phyloP scores from a whole-genome alignment of 345 rosid genomes.

The Isatis tinctoria region DNA sequence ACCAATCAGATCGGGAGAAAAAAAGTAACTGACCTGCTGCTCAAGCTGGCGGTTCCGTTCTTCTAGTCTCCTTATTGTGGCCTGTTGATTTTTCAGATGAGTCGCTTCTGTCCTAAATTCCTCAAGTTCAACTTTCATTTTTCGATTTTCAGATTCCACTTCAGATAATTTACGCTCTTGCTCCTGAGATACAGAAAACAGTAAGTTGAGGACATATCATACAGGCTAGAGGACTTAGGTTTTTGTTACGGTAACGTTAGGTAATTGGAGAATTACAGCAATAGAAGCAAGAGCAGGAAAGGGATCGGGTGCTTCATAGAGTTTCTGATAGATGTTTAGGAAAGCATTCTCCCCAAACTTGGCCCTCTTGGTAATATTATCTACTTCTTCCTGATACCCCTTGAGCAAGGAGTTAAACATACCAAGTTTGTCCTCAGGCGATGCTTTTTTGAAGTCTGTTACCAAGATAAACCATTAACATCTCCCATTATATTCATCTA shows the following conservation, averaged over 20 bases:
- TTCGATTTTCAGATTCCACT: slow-evolving; percentile 87
- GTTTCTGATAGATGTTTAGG: slow-evolving; percentile 93
- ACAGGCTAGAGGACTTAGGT: not conserved
- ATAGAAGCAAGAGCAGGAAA: slow-evolving; percentile 90
- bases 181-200: slow-evolving; percentile 50
- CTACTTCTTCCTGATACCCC: slow-evolving; percentile 99
- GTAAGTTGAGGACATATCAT: slow-evolving; percentile 4
- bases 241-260: not conserved
- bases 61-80: slow-evolving; percentile 97
- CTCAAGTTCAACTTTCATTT: slow-evolving; percentile 97
- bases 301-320: slow-evolving; percentile 99
- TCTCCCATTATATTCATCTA: not conserved
- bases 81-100: slow-evolving; percentile 96
- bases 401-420: slow-evolving; percentile 88
- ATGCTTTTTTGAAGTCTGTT: slow-evolving; percentile 97
- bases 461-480: slow-evolving; percentile 21
- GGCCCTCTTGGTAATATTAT: slow-evolving; percentile 98
- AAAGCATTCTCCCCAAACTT: slow-evolving; percentile 97
- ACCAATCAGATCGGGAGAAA: not conserved
- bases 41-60: slow-evolving; percentile 97
- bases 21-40: slow-evolving; percentile 66
- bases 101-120: slow-evolving; percentile 93
- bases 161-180: slow-evolving; percentile 85
- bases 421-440: slow-evolving; percentile 74
- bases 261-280: slow-evolving; percentile 57